Evolutionary conservation across 306 rosid species (phyloP).

Genomic region (Cyclanthera cordifolia): DNA sequence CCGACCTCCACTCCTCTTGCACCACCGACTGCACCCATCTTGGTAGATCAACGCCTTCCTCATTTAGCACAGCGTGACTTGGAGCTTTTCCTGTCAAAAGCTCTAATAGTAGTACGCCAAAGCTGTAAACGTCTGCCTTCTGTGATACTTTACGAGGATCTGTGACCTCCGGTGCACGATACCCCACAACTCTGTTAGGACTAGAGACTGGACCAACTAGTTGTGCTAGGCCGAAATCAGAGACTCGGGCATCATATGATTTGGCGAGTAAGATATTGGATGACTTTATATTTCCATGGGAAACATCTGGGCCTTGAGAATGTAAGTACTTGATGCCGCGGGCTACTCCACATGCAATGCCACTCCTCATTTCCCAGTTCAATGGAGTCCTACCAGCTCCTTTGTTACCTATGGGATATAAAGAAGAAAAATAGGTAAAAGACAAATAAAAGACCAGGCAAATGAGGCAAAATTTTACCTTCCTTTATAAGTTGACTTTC

Average conservation of each 20-base stretch:
- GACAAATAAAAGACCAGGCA: not conserved
- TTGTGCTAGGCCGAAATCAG: conserved; percentile 57
- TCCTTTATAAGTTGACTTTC: not conserved
- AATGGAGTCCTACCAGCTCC: conserved; percentile 51
- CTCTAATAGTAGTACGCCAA: conserved; percentile 53
- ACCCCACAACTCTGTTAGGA: conserved; percentile 48
- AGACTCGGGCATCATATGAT: conserved; percentile 45
- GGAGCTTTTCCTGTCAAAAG: conserved; percentile 67
- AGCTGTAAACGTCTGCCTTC: conserved; percentile 57
- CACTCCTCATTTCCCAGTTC: conserved; percentile 50
- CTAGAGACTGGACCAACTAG: conserved; percentile 55
- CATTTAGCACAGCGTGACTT: conserved; percentile 40
- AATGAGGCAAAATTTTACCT: not conserved
- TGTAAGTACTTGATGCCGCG: conserved; percentile 48
- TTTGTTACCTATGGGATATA: conserved; percentile 37
- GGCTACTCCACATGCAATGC: conserved; percentile 54
- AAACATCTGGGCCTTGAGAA: conserved; percentile 38
- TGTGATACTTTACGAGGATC: conserved; percentile 55
- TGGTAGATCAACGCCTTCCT: conserved; percentile 63
- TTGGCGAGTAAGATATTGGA: conserved; percentile 51
- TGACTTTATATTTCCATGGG: conserved; percentile 62
- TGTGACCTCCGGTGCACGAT: conserved; percentile 61
- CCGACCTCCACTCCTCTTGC: conserved; percentile 54
- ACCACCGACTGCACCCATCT: conserved; percentile 69
- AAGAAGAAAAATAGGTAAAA: not conserved